Evolutionary conservation across 192 early-diverging fungal genomes (phyloP).

Genomic region (Coemansia sp.): DNA sequence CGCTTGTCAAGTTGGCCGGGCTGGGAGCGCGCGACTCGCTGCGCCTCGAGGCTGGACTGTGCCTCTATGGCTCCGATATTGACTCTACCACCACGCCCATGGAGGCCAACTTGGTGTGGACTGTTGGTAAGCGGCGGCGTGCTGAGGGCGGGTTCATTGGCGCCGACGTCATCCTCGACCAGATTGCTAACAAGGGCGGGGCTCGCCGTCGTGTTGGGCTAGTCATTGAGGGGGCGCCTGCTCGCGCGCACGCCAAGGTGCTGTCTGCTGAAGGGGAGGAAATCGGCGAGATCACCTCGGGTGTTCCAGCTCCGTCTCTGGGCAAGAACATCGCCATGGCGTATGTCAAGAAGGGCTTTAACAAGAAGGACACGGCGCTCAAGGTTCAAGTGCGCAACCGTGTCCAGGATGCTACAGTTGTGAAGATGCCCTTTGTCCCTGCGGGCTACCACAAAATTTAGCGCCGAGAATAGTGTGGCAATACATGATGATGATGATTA

Average conservation of each 20-base stretch:
- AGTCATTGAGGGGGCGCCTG: conserved; percentile 91
- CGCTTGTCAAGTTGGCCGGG: conserved; percentile 88
- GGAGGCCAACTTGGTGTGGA: conserved; percentile 95
- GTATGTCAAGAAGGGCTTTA: conserved; percentile 85
- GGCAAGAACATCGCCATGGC: conserved; percentile 99
- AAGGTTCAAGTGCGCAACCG: conserved; percentile 89
- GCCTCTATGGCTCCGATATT: conserved; percentile 96
- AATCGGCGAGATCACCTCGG: conserved; percentile 89
- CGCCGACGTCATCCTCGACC: conserved; percentile 78
- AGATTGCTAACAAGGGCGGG: conserved; percentile 79
- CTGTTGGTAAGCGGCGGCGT: conserved; percentile 90
- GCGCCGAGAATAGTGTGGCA: not conserved
- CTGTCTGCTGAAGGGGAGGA: conserved; percentile 61
- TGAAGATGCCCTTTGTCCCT: conserved; percentile 96
- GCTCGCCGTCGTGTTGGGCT: conserved; percentile 85
- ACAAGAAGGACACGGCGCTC: conserved; percentile 92
- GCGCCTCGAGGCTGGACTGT: conserved; percentile 95
- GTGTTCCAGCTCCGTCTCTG: conserved; percentile 86
- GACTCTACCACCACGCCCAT: conserved; percentile 91
- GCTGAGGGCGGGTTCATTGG: conserved; percentile 92
- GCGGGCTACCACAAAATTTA: conserved; percentile 73
- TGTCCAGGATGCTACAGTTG: conserved; percentile 78
- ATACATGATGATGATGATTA: not conserved
- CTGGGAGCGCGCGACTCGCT: conserved; percentile 94
- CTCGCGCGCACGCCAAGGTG: conserved; percentile 76